Evolutionary conservation across 1,284 basidiomycete genomes (phyloP).

Genomic region (Apiotrichum porosum): DNA sequence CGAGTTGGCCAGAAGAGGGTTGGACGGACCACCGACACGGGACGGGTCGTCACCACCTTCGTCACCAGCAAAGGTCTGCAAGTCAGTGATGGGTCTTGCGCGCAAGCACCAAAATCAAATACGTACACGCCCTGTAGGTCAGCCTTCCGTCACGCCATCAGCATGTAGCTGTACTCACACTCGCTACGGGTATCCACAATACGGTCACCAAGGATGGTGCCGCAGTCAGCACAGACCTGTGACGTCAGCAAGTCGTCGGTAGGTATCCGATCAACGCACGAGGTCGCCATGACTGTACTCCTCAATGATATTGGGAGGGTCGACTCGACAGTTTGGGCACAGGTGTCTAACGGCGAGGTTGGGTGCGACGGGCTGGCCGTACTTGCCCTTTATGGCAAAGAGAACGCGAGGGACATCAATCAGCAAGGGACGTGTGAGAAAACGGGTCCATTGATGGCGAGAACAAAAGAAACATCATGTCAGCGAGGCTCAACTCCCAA

Average conservation of each 20-base stretch:
- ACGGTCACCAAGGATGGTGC: constrained; percentile 88
- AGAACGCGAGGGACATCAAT: neutral
- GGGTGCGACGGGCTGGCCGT: constrained; percentile 55
- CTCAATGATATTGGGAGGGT: constrained; percentile 90
- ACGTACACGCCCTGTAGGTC: constrained; percentile 62
- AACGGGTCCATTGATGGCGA: neutral
- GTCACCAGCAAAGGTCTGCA: constrained; percentile 94
- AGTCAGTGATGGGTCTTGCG: constrained; percentile 4
- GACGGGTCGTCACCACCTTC: constrained; percentile 95
- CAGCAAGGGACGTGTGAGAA: neutral
- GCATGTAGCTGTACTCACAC: constrained; percentile 60
- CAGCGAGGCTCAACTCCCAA: too few relatives aligned
- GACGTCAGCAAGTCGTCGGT: neutral
- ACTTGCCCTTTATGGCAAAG: constrained; percentile 28
- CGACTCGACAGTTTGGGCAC: constrained; percentile 89
- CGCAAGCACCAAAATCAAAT: neutral
- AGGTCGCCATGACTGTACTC: constrained; percentile 97
- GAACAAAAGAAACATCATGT: neutral
- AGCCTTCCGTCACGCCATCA: neutral
- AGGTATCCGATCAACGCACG: constrained; percentile 52
- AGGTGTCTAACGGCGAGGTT: constrained; percentile 82
- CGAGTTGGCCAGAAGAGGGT: constrained; percentile 65
- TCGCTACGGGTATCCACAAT: constrained; percentile 97
- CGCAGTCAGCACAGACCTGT: constrained; percentile 81
- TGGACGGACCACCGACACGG: constrained; percentile 94